phyloP scores from a whole-genome alignment of 2,329 filamentous ascomycete genomes.

The Fusarium virguliforme region DNA sequence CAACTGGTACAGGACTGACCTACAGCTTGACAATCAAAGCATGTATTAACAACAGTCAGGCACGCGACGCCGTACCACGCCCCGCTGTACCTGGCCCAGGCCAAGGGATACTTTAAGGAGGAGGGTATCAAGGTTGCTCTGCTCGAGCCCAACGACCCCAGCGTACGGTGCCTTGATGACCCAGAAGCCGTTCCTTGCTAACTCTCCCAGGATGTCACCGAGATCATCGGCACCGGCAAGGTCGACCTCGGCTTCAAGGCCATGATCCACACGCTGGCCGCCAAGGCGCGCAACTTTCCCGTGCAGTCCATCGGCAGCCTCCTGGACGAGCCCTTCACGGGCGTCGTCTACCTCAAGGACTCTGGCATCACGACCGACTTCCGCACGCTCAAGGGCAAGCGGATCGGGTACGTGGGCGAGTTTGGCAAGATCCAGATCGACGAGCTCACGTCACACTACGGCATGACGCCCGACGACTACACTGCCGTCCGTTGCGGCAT shows the following conservation, averaged over 20 bases:
- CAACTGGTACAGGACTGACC: slow-evolving; percentile 75
- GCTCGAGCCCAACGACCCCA: slow-evolving; percentile 85
- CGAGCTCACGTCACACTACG: slow-evolving; percentile 84
- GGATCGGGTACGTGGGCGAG: slow-evolving; percentile 85
- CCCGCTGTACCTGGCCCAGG: slow-evolving; percentile 82
- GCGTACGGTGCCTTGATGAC: slow-evolving; percentile 60
- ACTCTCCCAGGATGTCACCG: slow-evolving; percentile 77
- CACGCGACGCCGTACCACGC: slow-evolving; percentile 87
- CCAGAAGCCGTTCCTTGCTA: not conserved
- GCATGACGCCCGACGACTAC: slow-evolving; percentile 81
- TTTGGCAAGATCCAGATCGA: slow-evolving; percentile 90
- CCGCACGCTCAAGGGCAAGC: slow-evolving; percentile 81
- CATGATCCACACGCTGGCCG: slow-evolving; percentile 87
- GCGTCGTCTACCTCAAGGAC: slow-evolving; percentile 82
- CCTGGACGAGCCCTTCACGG: slow-evolving; percentile 85
- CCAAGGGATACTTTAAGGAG: slow-evolving; percentile 81
- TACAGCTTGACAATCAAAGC: slow-evolving; percentile 14
- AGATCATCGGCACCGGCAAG: slow-evolving; percentile 83
- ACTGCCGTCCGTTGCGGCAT: slow-evolving; percentile 84
- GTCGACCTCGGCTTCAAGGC: slow-evolving; percentile 87
- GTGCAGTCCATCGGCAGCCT: slow-evolving; percentile 81
- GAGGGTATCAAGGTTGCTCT: slow-evolving; percentile 85
- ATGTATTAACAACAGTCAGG: slow-evolving; percentile 65
- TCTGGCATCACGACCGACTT: slow-evolving; percentile 84
- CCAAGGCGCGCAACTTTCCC: slow-evolving; percentile 82